These are phyloP conservation scores for Poa annua DNA, from an alignment of 176 grass and related monocot genomes.

Conservation along the genomic window DNA sequence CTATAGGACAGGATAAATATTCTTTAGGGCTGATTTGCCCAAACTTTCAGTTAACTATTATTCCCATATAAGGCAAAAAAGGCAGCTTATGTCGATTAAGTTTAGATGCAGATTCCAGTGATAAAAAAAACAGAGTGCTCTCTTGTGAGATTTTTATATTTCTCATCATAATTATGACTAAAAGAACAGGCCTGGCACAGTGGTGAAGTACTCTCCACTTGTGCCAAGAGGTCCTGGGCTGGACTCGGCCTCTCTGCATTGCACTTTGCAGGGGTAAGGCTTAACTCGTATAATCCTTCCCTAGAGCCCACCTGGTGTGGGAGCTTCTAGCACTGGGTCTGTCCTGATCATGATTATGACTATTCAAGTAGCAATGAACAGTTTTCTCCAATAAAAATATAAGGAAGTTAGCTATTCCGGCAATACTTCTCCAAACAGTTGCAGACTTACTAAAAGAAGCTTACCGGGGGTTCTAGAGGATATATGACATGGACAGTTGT, in stretches of 20 bases:
- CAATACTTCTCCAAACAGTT: slow-evolving; percentile 7
- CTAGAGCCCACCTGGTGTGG: too few relatives aligned
- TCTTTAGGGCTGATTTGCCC: not conserved
- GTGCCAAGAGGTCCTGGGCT: too few relatives aligned
- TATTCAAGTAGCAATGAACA: not conserved
- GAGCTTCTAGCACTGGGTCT: too few relatives aligned
- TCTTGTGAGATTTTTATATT: not conserved
- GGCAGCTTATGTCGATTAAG: not conserved
- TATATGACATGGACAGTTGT: slow-evolving; percentile 78
- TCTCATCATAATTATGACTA: not conserved
- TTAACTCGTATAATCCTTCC: too few relatives aligned
- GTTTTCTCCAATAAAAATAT: not conserved
- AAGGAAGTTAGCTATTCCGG: not conserved
- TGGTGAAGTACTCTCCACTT: too few relatives aligned
- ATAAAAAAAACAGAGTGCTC: not conserved
- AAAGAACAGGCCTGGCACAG: too few relatives aligned
- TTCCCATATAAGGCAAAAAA: not conserved
- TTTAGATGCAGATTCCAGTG: not conserved
- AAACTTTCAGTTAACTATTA: not conserved
- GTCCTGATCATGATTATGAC: not conserved
- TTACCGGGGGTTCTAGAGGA: slow-evolving; percentile 75
- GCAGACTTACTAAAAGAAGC: slow-evolving; percentile 22
- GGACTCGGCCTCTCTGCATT: too few relatives aligned
- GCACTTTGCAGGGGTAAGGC: too few relatives aligned
- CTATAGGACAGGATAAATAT: not conserved